These are phyloP conservation scores for Irpex rosettiformis DNA, from an alignment of 1,284 basidiomycete genomes.

Conservation along the genomic window DNA sequence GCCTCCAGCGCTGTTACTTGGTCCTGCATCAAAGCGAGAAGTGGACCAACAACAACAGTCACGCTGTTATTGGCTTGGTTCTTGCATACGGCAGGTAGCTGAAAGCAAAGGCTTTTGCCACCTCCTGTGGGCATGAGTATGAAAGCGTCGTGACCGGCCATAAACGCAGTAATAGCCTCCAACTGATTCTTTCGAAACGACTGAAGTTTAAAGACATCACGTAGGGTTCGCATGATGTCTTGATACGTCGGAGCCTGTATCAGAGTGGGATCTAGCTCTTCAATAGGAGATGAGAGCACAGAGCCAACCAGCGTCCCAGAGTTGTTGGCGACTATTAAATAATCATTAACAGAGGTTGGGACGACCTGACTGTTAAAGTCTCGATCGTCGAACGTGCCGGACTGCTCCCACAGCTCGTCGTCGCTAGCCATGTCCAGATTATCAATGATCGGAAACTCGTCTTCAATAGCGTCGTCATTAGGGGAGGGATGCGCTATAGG, in stretches of 20 bases:
- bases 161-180: conserved; percentile 80
- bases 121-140: conserved; percentile 98
- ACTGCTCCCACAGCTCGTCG: conserved; percentile 13
- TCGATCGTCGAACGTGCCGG: not conserved
- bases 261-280: not conserved
- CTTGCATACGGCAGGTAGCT: conserved; percentile 83
- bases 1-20: conserved; percentile 75
- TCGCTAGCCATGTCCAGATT: conserved; percentile 9
- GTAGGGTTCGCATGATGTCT: conserved; percentile 65
- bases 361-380: not conserved
- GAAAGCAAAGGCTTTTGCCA: conserved; percentile 87
- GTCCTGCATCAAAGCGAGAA: conserved; percentile 89
- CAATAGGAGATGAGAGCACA: not conserved
- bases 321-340: not conserved
- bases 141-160: conserved; percentile 86
- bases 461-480: not conserved
- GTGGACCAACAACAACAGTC: conserved; percentile 88
- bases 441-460: not conserved
- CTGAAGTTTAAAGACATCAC: conserved; percentile 63
- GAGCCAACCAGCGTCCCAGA: not conserved
- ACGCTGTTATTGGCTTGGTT: conserved; percentile 75
- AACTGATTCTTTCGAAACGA: conserved; percentile 84
- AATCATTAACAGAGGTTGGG: too few species aligned
- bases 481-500: not conserved
- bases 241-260: conserved; percentile 38